These are phyloP conservation scores for Neurospora tetraspora DNA, from an alignment of 495 filamentous ascomycete genomes.

Conservation along the genomic window DNA sequence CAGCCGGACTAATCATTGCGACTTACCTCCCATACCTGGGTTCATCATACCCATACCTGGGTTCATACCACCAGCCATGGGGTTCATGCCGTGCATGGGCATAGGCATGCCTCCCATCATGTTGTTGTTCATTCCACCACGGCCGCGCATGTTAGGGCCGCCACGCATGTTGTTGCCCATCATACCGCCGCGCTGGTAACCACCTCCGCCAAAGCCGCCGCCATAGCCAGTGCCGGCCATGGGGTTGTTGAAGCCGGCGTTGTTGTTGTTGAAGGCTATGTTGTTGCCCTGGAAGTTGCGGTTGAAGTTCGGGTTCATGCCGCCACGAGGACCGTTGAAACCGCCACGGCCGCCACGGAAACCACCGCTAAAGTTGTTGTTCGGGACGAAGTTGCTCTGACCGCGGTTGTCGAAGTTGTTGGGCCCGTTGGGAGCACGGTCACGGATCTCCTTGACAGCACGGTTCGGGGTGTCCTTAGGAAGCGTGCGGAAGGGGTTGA, in stretches of 20 bases:
- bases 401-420: constrained; percentile 28
- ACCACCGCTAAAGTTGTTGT: constrained; percentile 30
- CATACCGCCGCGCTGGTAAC: constrained; percentile 50
- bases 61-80: constrained; percentile 33
- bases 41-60: constrained; percentile 59
- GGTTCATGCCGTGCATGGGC: constrained; percentile 25
- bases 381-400: constrained; percentile 27
- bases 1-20: background rate
- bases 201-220: constrained; percentile 46
- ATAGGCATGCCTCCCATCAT: constrained; percentile 22
- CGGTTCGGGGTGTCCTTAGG: constrained; percentile 84
- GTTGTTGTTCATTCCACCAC: constrained; percentile 43
- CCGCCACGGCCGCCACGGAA: constrained; percentile 29
- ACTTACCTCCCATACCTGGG: constrained; percentile 48
- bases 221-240: constrained; percentile 44
- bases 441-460: constrained; percentile 50
- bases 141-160: constrained; percentile 57
- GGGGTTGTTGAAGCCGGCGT: constrained; percentile 24
- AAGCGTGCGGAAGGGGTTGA: constrained; percentile 83
- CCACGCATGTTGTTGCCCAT: constrained; percentile 63
- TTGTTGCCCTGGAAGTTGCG: constrained; percentile 21
- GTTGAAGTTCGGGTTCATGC: constrained; percentile 36
- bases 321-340: constrained; percentile 24
- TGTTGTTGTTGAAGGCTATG: constrained; percentile 24
- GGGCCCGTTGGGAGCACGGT: constrained; percentile 33